These are phyloP conservation scores for Paraconiothyrium brasiliense DNA, from an alignment of 2,329 filamentous ascomycete species.

Conservation along the genomic window DNA sequence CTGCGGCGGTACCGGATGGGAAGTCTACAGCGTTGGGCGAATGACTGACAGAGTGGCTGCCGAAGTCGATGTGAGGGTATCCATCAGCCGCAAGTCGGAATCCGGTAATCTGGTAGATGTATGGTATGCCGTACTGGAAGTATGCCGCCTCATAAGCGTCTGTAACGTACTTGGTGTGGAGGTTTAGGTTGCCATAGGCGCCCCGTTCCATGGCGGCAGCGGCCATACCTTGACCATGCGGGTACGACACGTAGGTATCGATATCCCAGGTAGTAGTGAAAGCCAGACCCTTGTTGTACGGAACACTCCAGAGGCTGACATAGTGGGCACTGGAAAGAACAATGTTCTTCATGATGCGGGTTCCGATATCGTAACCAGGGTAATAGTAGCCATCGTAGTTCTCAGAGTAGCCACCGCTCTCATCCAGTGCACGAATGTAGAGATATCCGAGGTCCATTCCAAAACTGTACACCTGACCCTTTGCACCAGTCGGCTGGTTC, in stretches of 20 bases:
- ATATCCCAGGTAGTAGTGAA: conserved; percentile 21
- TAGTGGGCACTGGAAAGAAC: conserved; percentile 12
- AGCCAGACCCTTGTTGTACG: conserved; percentile 17
- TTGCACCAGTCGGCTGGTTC: conserved; percentile 13
- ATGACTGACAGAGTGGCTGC: conserved; percentile 18
- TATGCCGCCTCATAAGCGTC: conserved; percentile 18
- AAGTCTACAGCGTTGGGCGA: conserved; percentile 18
- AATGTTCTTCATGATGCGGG: conserved; percentile 18
- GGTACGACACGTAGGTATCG: conserved; percentile 19
- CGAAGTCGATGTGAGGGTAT: conserved; percentile 18
- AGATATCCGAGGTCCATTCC: conserved; percentile 16
- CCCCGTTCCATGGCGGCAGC: conserved; percentile 17
- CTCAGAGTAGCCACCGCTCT: conserved; percentile 11
- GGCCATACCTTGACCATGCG: conserved; percentile 18
- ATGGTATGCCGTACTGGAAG: conserved; percentile 18
- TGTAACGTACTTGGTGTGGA: conserved; percentile 18
- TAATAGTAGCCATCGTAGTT: conserved; percentile 18
- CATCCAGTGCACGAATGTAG: conserved; percentile 12
- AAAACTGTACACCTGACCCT: conserved; percentile 18
- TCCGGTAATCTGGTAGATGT: conserved; percentile 18
- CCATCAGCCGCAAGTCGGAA: conserved; percentile 14
- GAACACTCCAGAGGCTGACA: conserved; percentile 18
- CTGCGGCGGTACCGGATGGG: conserved; percentile 9
- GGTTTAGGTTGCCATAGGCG: conserved; percentile 16
- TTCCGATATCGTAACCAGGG: conserved; percentile 18